Base-by-base conservation (phyloP, 257 asterid species). In the Salvia miltiorrhiza region DNA sequence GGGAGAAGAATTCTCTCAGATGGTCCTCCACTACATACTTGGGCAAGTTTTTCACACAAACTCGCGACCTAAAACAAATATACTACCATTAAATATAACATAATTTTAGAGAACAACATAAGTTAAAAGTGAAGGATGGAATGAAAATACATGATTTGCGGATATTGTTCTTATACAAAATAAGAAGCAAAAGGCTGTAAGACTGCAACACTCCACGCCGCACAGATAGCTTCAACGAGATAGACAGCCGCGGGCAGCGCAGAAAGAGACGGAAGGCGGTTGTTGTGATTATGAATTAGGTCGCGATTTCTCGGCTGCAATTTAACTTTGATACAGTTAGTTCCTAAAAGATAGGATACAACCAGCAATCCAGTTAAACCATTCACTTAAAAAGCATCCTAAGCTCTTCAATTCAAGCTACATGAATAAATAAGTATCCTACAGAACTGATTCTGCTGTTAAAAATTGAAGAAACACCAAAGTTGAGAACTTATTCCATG, bases 31-130 rank as follows among this genome's bases (percentile, higher is more conserved):
- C 72, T 21, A 71, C 95, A 75, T 88, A 77, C 67, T 86, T 86
- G 0, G 98, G 97, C 82, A 92, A 75, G 78, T 90, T 90, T 82
- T 90, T 92, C 68, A 90, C 97, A 75, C 93, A 89, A 32, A 92
- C 71, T 50, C 98, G 86, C 1, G 96, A 92, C 94, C 98, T 61
- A 62, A 5, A 47, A 55, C 20, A 39, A 28, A 71, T 33, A 35
- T 45, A 19, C 20, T 9, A 35, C 50, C 44, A 74, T 66, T 9
- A 70, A 43, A 35, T 7, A 17, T 60, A 59, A 9, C 8, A 17
- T 9, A 19, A 1, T 26, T 19, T 70, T 16, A 12, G 24, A 10
- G 19, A 2, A 58, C n/a, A 10, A 55, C 10, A 3, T 4, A 45
- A 54, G 32, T 14, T 55, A 35, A 7, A n/a, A n/a, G 3, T 4